phyloP scores from a whole-genome alignment of 2,329 filamentous ascomycete species.

The Ophioceras dolichostomum region DNA sequence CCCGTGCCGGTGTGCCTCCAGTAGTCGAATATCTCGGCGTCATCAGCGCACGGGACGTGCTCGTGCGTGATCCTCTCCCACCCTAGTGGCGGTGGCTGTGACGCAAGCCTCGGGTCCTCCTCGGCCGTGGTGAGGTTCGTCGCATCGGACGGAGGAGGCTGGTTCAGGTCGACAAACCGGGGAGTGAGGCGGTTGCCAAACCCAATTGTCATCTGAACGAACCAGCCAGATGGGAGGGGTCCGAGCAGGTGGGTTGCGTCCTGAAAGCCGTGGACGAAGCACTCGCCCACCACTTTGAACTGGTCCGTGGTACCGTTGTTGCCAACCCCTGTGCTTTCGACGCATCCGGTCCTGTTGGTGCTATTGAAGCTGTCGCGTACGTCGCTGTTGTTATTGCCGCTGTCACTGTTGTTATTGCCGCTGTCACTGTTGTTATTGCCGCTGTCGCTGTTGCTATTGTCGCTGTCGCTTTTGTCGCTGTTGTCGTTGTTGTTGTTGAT shows the following conservation, averaged over 20 bases:
- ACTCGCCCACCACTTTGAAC: background rate
- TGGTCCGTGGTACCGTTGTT: background rate
- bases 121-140: background rate
- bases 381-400: no score
- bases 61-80: background rate
- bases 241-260: background rate
- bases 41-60: background rate
- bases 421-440: background rate
- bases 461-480: no score
- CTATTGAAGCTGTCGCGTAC: no score
- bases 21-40: background rate
- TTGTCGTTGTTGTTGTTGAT: no score
- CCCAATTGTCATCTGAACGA: background rate
- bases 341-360: no score
- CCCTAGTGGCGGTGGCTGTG: background rate
- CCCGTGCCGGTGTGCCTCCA: background rate
- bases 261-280: background rate
- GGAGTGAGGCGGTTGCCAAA: background rate
- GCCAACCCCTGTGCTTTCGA: no score
- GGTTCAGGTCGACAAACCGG: background rate
- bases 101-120: background rate
- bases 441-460: no score
- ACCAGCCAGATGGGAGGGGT: background rate
- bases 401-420: no score
- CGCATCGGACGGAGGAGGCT: no score